phyloP scores from a whole-genome alignment of 257 asterid genomes.

The Solanum chmielewskii region DNA sequence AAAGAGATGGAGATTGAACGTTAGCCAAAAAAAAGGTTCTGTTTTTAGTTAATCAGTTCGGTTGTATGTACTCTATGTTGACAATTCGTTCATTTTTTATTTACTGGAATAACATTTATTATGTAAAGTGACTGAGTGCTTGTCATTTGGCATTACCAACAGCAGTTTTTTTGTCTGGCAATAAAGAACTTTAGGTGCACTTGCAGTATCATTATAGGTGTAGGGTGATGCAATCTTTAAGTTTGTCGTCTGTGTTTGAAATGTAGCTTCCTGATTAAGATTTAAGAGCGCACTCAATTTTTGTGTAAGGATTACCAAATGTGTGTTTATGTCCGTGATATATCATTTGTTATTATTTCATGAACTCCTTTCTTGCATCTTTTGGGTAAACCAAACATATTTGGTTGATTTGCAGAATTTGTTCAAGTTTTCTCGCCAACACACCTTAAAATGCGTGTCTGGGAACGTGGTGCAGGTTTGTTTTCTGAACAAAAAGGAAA shows the following conservation, averaged over 20 bases:
- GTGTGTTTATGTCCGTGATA: background rate
- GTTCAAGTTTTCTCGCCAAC: conserved; percentile 72
- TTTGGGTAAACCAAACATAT: background rate
- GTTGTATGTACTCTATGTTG: background rate
- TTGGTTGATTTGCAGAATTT: conserved; percentile 49
- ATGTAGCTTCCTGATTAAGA: background rate
- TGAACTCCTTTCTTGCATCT: background rate
- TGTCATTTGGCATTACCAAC: background rate
- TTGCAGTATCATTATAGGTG: background rate
- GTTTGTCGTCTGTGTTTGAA: background rate
- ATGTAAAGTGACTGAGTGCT: background rate
- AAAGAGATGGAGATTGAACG: background rate
- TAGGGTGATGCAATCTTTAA: background rate
- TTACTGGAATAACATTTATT: background rate
- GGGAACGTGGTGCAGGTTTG: conserved; percentile 99
- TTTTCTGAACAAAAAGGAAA: background rate
- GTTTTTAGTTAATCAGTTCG: background rate
- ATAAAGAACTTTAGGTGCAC: background rate
- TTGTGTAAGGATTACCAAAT: background rate
- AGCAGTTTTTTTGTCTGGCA: background rate
- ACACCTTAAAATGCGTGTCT: conserved; percentile 94
- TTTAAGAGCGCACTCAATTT: background rate
- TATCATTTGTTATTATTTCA: background rate
- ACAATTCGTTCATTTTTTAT: background rate
- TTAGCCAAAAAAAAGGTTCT: background rate